Conservation (phyloP, 139 green algal genomes). For the Chlorella sorokiniana region DNA sequence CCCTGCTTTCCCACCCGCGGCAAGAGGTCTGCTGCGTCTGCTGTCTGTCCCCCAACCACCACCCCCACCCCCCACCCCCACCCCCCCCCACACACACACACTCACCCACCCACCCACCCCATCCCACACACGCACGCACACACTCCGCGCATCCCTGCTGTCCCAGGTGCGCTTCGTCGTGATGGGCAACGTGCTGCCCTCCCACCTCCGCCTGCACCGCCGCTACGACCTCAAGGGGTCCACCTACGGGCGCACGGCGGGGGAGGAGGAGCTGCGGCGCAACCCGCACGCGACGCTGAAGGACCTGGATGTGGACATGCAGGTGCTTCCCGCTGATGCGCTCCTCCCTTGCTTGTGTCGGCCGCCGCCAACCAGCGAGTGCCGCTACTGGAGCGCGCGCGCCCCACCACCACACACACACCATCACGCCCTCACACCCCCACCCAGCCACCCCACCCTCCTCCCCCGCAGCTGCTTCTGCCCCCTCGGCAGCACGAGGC, state of each 20-base stretch:
- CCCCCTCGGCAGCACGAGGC: not conserved
- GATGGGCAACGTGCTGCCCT: conserved; percentile 88
- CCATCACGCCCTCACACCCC: not conserved
- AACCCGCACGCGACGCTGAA: conserved; percentile 57
- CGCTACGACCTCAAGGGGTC: conserved; percentile 96
- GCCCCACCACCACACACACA: not conserved
- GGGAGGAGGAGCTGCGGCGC: not conserved
- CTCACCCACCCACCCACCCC: too few species aligned
- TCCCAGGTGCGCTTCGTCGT: not conserved
- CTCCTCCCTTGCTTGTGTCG: not conserved
- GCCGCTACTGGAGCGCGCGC: too few species aligned
- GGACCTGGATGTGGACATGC: conserved; percentile 76
- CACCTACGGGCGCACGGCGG: conserved; percentile 45
- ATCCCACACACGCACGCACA: too few species aligned
- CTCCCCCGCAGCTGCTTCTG: conserved; percentile 5
- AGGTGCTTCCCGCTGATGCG: conserved; percentile 23
- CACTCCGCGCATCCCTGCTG: not conserved
- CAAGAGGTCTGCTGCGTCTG: too few species aligned
- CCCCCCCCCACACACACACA: too few species aligned
- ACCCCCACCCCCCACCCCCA: too few species aligned
- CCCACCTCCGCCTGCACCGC: conserved; percentile 86
- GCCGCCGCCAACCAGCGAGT: too few species aligned
- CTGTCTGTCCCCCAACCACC: too few species aligned
- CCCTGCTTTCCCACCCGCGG: too few species aligned
- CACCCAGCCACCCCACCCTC: too few species aligned